Percentiles rank a stretch among this genome's conserved stretches.
Evolutionary conservation across 2,329 filamentous ascomycete genomes (phyloP).

Genomic region (Calonectria pseudoturangicola): DNA sequence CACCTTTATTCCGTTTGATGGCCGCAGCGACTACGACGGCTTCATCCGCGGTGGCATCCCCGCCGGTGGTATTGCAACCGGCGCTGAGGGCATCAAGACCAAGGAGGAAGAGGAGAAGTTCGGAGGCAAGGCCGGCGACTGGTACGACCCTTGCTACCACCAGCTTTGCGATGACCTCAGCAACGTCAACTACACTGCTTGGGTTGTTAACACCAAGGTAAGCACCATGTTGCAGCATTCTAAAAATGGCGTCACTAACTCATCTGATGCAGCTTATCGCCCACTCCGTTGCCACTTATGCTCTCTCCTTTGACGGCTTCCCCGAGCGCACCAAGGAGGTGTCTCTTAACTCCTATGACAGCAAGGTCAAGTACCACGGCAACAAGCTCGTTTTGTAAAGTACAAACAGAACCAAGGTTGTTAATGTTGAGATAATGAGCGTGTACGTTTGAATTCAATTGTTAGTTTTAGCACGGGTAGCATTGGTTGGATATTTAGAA

Average conservation of each 20-base stretch:
- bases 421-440: background rate
- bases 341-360: constrained; percentile 56
- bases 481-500: constrained; percentile 18
- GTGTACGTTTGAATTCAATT: constrained; percentile 36
- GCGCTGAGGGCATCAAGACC: constrained; percentile 86
- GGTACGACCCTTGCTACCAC: constrained; percentile 77
- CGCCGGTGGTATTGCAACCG: constrained; percentile 84
- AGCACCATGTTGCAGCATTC: constrained; percentile 41
- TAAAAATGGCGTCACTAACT: constrained; percentile 43
- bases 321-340: constrained; percentile 69
- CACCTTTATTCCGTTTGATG: constrained; percentile 84
- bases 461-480: constrained; percentile 1
- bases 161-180: constrained; percentile 75
- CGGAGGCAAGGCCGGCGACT: constrained; percentile 79
- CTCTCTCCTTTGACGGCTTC: constrained; percentile 78
- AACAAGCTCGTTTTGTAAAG: constrained; percentile 67
- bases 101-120: constrained; percentile 78
- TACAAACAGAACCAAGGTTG: too few relatives aligned
- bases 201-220: constrained; percentile 77
- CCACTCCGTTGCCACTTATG: constrained; percentile 83
- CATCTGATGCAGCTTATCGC: constrained; percentile 74
- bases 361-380: constrained; percentile 69
- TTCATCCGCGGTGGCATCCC: constrained; percentile 85
- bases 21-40: constrained; percentile 86
- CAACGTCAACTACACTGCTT: constrained; percentile 76